Evolutionary conservation across 2,329 filamentous ascomycete genomes (phyloP).

Genomic region (Ophiostoma ulmi): DNA sequence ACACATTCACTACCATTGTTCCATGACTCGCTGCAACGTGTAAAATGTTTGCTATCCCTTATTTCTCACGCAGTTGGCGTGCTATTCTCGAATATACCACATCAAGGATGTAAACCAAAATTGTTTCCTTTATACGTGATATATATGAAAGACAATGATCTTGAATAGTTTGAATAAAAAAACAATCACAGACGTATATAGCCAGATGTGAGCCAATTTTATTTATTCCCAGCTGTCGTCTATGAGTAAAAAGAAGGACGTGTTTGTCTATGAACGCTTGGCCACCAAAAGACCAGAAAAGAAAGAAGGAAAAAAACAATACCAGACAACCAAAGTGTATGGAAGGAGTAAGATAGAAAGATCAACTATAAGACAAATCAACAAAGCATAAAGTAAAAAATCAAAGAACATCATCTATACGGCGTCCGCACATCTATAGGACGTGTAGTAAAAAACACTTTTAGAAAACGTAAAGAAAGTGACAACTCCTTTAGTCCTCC

Average conservation of each 20-base stretch:
- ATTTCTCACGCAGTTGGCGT: not conserved
- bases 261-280: conserved; percentile 9
- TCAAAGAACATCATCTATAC: not conserved
- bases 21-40: not conserved
- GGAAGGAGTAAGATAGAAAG: not conserved
- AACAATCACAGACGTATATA: no score
- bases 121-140: not conserved
- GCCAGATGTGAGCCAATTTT: not conserved
- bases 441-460: conserved; percentile 2
- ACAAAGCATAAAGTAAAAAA: not conserved
- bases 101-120: not conserved
- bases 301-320: not conserved
- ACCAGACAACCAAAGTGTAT: not conserved
- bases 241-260: not conserved
- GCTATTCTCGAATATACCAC: conserved; percentile 13
- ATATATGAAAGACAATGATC: not conserved
- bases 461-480: not conserved
- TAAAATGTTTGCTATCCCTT: not conserved
- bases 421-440: not conserved
- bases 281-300: not conserved
- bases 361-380: not conserved
- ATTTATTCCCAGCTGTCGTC: not conserved
- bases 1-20: not conserved
- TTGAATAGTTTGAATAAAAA: no score
- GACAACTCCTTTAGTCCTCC: conserved; percentile 24